Base-by-base conservation (phyloP, 2,329 filamentous ascomycete species). In the Penicillium rolfsii region DNA sequence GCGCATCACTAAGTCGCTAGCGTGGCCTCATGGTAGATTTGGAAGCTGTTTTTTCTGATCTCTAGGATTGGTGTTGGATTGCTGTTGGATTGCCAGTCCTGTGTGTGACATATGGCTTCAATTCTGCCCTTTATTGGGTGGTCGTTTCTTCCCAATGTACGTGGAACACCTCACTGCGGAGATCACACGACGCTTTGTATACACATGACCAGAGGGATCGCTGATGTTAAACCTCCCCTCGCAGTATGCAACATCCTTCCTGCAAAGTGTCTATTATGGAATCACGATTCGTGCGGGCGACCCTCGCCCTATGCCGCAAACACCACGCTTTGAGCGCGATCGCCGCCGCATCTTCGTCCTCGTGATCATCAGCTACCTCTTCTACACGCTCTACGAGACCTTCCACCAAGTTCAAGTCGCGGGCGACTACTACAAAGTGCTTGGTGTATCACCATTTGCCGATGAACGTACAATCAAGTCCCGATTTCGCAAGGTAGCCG, bases 351-450 rank as follows among this genome's bases (percentile, higher is more conserved):
- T 97, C 74, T 88, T 95, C 75, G 89, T 94, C 73, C 81, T 89
- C 68, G 91, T 98, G 71, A 89, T 98, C 54, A 82, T 89, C 52
- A 80, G 86, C 62, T 99, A 98, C 80, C 90, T 98, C 40, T 79
- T 89, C 66, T 97, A 97, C 82, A 97, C 93, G 50, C 87, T 98
- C 70, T 95, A 93, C 80, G 94, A 98, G 79, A 90, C 92, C 71
- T 91, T 96, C 82, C 87, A 91, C 80, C 87, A 91, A 64, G 83
- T 97, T 30, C 89, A 87, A 64, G 81, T 84, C 48, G 81, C 83
- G 1, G 87, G 89, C 19, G 88, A 91, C 76, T 97, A 90, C 80
- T 98, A 97, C 80, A 82, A 85, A 50, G 85, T 89, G 64, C 85
- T 99, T 0, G 87, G 87, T 38, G 85, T 97, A 0, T 81, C 88